Conservation (phyloP, 2,329 filamentous ascomycete species). For the Chaetothyriales sp. region DNA sequence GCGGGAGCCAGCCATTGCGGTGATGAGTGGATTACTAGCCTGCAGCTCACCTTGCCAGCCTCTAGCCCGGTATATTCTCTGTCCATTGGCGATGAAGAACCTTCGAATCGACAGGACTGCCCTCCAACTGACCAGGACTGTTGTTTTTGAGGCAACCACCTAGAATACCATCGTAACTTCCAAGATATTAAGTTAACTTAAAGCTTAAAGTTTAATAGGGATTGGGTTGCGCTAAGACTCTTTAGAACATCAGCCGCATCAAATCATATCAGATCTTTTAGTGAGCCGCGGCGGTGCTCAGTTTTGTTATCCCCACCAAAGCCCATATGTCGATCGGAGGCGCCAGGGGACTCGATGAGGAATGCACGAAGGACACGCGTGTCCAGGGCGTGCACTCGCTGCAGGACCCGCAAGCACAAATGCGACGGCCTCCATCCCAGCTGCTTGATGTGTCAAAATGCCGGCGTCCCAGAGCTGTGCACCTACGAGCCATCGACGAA, state of each 20-base stretch:
- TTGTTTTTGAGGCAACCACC: too few relatives aligned
- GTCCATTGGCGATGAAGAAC: background rate
- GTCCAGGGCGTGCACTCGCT: slow-evolving; percentile 31
- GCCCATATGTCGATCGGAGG: background rate
- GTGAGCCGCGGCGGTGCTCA: background rate
- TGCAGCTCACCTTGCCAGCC: too few relatives aligned
- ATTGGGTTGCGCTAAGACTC: too few relatives aligned
- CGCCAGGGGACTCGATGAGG: background rate
- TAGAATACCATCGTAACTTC: too few relatives aligned
- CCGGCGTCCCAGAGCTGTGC: slow-evolving; percentile 23
- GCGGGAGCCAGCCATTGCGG: background rate
- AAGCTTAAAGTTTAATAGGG: too few relatives aligned
- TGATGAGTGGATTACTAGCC: background rate
- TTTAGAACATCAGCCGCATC: background rate
- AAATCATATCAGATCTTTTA: background rate
- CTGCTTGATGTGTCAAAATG: slow-evolving; percentile 28
- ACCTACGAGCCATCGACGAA: slow-evolving; percentile 31
- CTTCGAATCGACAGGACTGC: background rate
- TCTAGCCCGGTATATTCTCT: background rate
- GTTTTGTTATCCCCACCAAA: background rate
- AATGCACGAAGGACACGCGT: slow-evolving; percentile 25
- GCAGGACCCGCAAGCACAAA: slow-evolving; percentile 25
- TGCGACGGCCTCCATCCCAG: slow-evolving; percentile 30
- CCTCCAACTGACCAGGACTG: too few relatives aligned
- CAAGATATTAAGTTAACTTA: too few relatives aligned